Evolutionary conservation across 1,284 basidiomycete genomes (phyloP), one percentile per base, ranked within the genome.

Genomic region (Pseudozyma sp.): DNA sequence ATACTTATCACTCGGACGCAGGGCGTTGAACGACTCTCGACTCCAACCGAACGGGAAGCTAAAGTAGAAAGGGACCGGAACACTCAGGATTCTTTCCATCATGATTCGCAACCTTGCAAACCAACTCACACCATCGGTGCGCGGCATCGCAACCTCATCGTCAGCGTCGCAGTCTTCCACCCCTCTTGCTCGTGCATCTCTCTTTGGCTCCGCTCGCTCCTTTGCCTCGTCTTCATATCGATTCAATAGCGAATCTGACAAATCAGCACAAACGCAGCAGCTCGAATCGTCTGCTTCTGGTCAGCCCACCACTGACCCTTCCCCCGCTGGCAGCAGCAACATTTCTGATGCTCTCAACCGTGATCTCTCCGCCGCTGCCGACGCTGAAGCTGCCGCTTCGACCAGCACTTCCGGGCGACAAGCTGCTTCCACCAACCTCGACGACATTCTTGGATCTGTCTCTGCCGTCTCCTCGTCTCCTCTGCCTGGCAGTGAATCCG

Each of bases 371-470:
- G 65, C 62, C 18, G 13, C 50, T 11, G 35, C 51, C 16, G 56
- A 52, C 34, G 49, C 50, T 11, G 35, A 58, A 16, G 44, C 53
- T 9, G 54, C 47, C 1, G n/a, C 52, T 19, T 13, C 47, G 3
- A 13, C 52, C 16, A 31, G 53, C 16, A 21, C 64, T 9, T 19
- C 36, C 13, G 67, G 62, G 14, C 42, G 72, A 34, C 47, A 51
- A 16, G 52, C 72, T 0, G 58, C 72, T 0, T 47, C 72, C 10
- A 44, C 67, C 35, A 75, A 60, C 42, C 54, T 75, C 31, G 72
- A 75, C 52, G 72, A 75, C 45, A 64, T 75, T 36, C 68, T 75
- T 10, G 68, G 60, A 38, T 70, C 68, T 12, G 58, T 66, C 9
- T 67, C 68, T n/a, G 68, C 68, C 9, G 51, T 61, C 19, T 62